A percentile compares a stretch with the other conserved stretches of the same genome.
phyloP scores from a whole-genome alignment of 768 basidiomycete genomes.

The Pisolithus tinctorius region DNA sequence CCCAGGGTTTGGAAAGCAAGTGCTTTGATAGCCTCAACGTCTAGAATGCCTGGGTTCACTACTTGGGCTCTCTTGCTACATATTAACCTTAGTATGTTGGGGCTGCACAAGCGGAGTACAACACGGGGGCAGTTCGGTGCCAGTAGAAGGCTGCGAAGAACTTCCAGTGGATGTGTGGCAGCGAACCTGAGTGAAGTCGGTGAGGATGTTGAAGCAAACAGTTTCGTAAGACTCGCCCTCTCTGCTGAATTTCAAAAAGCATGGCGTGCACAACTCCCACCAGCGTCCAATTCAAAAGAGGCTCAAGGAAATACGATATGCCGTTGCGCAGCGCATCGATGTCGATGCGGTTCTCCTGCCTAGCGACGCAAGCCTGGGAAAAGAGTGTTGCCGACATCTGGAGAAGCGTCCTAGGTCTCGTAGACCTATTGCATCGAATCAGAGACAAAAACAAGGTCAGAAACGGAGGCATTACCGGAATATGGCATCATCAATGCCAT shows the following conservation, averaged over 20 bases:
- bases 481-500: slow-evolving; percentile 80
- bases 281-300: slow-evolving; percentile 73
- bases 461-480: slow-evolving; percentile 39
- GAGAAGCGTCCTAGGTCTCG: slow-evolving; percentile 60
- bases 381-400: slow-evolving; percentile 65
- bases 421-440: slow-evolving; percentile 43
- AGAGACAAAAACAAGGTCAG: neutral
- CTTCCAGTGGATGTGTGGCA: slow-evolving; percentile 49
- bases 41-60: slow-evolving; percentile 24
- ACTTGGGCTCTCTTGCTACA: slow-evolving; percentile 34
- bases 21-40: slow-evolving; percentile 33
- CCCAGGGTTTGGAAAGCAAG: slow-evolving; percentile 35
- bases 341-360: slow-evolving; percentile 51
- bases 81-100: slow-evolving; percentile 41
- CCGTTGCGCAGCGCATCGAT: slow-evolving; percentile 65
- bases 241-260: slow-evolving; percentile 51
- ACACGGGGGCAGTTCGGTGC: slow-evolving; percentile 60
- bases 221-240: slow-evolving; percentile 34
- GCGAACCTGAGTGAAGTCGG: slow-evolving; percentile 32
- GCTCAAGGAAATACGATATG: slow-evolving; percentile 68
- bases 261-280: slow-evolving; percentile 65
- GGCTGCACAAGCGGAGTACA: slow-evolving; percentile 59
- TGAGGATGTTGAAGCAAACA: neutral
- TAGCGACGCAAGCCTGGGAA: slow-evolving; percentile 48
- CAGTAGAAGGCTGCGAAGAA: slow-evolving; percentile 59